Base-by-base conservation (phyloP, 768 basidiomycete species). In the Strobilomyces dryophilus region DNA sequence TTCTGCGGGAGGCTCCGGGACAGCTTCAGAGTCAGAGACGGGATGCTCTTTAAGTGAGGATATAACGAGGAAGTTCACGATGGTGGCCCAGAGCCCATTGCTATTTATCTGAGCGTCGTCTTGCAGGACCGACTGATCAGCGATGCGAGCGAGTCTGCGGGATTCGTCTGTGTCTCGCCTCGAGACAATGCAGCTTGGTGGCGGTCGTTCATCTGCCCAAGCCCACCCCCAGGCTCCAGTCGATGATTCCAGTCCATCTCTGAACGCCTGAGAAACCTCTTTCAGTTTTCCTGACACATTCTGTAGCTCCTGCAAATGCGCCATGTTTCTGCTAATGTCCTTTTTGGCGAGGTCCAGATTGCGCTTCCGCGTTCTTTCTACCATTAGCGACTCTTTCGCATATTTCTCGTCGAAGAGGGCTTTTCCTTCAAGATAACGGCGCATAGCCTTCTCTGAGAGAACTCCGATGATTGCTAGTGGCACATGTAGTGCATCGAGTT, bases 151-250 rank as follows among this genome's bases (percentile, higher is more conserved):
- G 37, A 93, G 72, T 61, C 79, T 74, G 24, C 83, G 74, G 10
- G 90, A 91, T 71, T 93, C 90, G 36, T 76, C 74, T 6, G 92
- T 95, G 62, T 98, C 95, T 49, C 93, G 72, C 52, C 94, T 75
- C n/a, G 89, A 84, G 31, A 90, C 89, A 59, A 98, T 92, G 49
- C 92, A 94, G 61, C 87, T 90, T 3, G 95, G 89, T 5, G 95
- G 95, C 4, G 95, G 95, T 18, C 77, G 75, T 71, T 97, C 94
- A 47, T 81, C 74, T 15, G 86, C 92, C 93, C 89, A 98, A 18
- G 85, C 83, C 85, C 90, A 93, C 27, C 76, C 80, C 85, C 85
- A 89, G 56, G 77, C 79, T 42, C 77, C 82, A 27, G 79, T 75
- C 7, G 74, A 71, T 39, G 73, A 72, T 54, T 75, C 78, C 12